Conservation (phyloP, 2,329 filamentous ascomycete genomes). For the Colletotrichum sp. region DNA sequence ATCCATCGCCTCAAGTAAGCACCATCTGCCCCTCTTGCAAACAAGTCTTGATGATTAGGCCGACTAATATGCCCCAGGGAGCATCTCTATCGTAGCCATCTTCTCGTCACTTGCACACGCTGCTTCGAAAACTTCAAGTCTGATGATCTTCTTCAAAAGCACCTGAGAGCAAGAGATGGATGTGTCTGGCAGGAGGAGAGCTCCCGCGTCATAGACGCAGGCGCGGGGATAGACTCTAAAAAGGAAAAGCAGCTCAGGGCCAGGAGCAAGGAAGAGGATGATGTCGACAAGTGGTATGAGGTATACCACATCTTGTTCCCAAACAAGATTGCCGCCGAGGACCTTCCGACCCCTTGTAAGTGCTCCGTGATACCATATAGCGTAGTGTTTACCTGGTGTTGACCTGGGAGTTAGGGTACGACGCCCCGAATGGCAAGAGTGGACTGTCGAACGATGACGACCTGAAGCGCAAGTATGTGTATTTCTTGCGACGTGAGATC, state of each 20-base stretch:
- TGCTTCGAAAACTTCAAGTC: slow-evolving; percentile 38
- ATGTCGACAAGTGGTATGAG: slow-evolving; percentile 40
- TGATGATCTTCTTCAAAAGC: slow-evolving; percentile 31
- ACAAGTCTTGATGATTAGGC: background rate
- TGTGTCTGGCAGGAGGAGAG: slow-evolving; percentile 22
- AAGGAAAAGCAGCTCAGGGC: slow-evolving; percentile 34
- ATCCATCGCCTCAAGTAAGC: slow-evolving; percentile 41
- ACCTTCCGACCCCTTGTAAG: slow-evolving; percentile 19
- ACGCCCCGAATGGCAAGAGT: slow-evolving; percentile 23
- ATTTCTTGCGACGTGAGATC: slow-evolving; percentile 32
- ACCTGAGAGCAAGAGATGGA: slow-evolving; percentile 28
- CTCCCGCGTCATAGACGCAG: slow-evolving; percentile 22
- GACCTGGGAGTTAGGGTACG: slow-evolving; percentile 31
- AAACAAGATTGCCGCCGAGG: slow-evolving; percentile 4
- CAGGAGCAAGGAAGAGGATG: slow-evolving; percentile 30
- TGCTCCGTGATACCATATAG: background rate
- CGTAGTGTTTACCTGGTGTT: background rate
- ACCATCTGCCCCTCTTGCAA: background rate
- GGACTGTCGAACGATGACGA: slow-evolving; percentile 2
- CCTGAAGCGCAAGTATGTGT: slow-evolving; percentile 21
- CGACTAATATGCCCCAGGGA: slow-evolving; percentile 25
- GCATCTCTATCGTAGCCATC: slow-evolving; percentile 41
- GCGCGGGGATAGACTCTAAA: slow-evolving; percentile 38
- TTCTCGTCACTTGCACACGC: slow-evolving; percentile 34
- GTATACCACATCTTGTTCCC: slow-evolving; percentile 39